Percentiles rank a stretch among this genome's conserved stretches.
These are phyloP conservation scores for Umbilicus rupestris DNA, from an alignment of 164 flowering plant genomes.

Conservation along the genomic window DNA sequence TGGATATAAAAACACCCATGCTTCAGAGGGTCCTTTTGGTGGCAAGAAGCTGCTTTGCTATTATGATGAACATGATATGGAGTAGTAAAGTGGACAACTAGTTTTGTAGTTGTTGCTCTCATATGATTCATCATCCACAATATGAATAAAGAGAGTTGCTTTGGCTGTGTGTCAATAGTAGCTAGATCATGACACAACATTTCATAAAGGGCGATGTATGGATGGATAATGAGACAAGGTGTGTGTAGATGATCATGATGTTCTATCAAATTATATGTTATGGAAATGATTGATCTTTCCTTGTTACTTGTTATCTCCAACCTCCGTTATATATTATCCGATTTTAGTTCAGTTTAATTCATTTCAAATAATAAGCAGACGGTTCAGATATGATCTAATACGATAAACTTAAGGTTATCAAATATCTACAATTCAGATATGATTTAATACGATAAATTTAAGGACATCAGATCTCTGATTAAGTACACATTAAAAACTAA, in stretches of 20 bases:
- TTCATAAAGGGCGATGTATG: neutral
- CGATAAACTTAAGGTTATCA: too few relatives aligned
- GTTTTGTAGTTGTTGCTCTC: neutral
- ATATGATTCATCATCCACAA: slow-evolving; percentile 2
- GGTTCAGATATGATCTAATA: too few relatives aligned
- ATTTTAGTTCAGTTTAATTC: too few relatives aligned
- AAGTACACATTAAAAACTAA: neutral
- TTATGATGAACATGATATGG: neutral
- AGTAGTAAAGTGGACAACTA: neutral
- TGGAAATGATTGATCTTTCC: neutral
- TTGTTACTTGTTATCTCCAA: too few relatives aligned
- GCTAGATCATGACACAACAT: slow-evolving; percentile 5
- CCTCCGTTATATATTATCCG: too few relatives aligned
- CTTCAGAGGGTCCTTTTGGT: too few relatives aligned
- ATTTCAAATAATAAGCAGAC: too few relatives aligned
- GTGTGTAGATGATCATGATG: neutral
- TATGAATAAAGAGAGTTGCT: neutral
- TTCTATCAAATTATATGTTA: neutral
- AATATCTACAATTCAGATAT: too few relatives aligned
- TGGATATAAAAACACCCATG: too few relatives aligned
- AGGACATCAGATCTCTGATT: too few relatives aligned
- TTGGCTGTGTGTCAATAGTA: slow-evolving; percentile 4
- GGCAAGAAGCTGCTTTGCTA: neutral
- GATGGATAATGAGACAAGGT: neutral
- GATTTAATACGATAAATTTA: too few relatives aligned